Conservation (phyloP, 345 rosid genomes). For the Ceriops zippeliana region DNA sequence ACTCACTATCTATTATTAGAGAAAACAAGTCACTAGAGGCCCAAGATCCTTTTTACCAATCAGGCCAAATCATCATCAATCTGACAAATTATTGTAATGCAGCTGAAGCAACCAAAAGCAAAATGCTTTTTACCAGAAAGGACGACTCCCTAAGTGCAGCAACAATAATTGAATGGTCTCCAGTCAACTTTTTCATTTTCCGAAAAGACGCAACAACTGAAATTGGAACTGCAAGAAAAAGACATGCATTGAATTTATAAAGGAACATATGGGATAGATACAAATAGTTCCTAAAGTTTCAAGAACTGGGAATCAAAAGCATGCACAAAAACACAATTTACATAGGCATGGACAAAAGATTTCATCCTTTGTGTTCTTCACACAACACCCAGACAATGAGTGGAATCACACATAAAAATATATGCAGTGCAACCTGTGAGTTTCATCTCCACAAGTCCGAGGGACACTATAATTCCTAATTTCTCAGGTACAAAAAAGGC, state of each 20-base stretch:
- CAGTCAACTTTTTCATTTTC: slow-evolving; percentile 78
- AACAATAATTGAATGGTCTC: slow-evolving; percentile 41
- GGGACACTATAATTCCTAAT: too few species aligned
- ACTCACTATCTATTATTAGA: slow-evolving; percentile 56
- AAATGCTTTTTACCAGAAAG: slow-evolving; percentile 49
- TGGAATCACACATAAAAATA: too few species aligned
- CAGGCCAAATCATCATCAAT: background rate
- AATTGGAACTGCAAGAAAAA: slow-evolving; percentile 62
- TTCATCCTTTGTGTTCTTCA: background rate
- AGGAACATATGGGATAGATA: background rate
- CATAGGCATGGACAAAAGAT: background rate
- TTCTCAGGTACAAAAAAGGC: too few species aligned
- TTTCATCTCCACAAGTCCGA: too few species aligned
- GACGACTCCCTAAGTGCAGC: slow-evolving; percentile 76
- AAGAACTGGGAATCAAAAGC: background rate
- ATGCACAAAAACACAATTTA: background rate
- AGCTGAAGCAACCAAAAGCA: background rate
- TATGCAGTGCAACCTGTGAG: too few species aligned
- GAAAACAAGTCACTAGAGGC: background rate
- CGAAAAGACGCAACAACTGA: slow-evolving; percentile 61
- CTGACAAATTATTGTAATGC: background rate
- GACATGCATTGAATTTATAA: background rate
- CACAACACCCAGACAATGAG: background rate
- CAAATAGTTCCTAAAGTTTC: background rate
- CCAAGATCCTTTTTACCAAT: background rate